phyloP scores from a whole-genome alignment of 169 alveolate genomes.

The Neospora caninum region DNA sequence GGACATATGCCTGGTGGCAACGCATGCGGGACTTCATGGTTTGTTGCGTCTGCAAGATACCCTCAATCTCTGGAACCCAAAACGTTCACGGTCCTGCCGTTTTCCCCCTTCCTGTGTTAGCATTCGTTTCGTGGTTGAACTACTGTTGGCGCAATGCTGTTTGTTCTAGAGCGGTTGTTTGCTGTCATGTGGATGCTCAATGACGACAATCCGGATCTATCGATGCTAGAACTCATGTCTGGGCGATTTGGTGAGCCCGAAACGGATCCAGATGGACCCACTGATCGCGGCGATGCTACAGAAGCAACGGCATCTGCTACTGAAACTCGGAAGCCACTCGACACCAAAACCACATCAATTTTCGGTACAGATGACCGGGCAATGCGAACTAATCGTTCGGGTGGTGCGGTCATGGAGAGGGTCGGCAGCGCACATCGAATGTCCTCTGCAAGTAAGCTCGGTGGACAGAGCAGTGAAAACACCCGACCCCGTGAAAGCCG shows the following conservation, averaged over 20 bases:
- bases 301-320: background rate
- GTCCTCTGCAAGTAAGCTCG: background rate
- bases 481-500: background rate
- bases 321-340: background rate
- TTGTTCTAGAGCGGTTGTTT: constrained; percentile 39
- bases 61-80: too few relatives aligned
- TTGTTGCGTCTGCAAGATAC: too few relatives aligned
- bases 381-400: background rate
- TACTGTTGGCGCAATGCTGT: background rate
- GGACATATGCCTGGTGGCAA: too few relatives aligned
- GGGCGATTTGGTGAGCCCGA: background rate
- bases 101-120: too few relatives aligned
- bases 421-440: background rate
- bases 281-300: background rate
- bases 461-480: background rate
- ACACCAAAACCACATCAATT: background rate
- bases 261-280: background rate
- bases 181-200: constrained; percentile 51
- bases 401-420: background rate
- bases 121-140: too few relatives aligned
- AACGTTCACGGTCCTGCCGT: too few relatives aligned
- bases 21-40: too few relatives aligned
- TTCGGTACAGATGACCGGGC: background rate
- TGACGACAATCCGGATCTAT: constrained; percentile 45
- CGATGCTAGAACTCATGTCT: constrained; percentile 54